Evolutionary conservation across 2,329 filamentous ascomycete species (phyloP).

Genomic region (Ophiostoma ulmi): DNA sequence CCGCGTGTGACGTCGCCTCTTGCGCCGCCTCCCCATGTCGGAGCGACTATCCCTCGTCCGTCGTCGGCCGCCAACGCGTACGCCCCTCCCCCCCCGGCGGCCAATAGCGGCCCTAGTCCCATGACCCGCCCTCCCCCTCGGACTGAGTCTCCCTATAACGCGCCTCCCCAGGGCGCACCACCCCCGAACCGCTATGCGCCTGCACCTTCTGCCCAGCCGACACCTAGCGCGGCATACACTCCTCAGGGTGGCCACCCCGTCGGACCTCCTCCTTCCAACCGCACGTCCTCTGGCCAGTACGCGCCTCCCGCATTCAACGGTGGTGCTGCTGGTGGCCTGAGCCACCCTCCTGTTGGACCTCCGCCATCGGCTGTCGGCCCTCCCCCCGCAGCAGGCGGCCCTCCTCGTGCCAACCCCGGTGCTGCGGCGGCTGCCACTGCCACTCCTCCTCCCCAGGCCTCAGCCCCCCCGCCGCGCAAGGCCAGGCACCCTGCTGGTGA

Average conservation of each 20-base stretch:
- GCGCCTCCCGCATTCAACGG: slow-evolving; percentile 52
- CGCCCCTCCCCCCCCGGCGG: slow-evolving; percentile 50
- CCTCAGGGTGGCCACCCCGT: background rate
- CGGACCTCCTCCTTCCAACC: slow-evolving; percentile 38
- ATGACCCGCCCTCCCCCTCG: slow-evolving; percentile 57
- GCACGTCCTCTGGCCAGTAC: slow-evolving; percentile 53
- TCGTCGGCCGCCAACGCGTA: slow-evolving; percentile 56
- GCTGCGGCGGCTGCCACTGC: slow-evolving; percentile 17
- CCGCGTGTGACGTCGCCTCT: slow-evolving; percentile 70
- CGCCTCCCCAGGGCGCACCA: slow-evolving; percentile 65
- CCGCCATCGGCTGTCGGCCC: slow-evolving; percentile 37
- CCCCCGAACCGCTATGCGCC: slow-evolving; percentile 72
- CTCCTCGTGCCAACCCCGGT: slow-evolving; percentile 34
- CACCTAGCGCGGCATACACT: background rate
- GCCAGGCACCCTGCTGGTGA: slow-evolving; percentile 76
- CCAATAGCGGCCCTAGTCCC: slow-evolving; percentile 32
- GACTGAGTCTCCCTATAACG: slow-evolving; percentile 80
- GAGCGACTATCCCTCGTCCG: slow-evolving; percentile 45
- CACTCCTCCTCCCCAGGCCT: slow-evolving; percentile 40
- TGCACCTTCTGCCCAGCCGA: slow-evolving; percentile 42
- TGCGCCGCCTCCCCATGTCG: slow-evolving; percentile 50
- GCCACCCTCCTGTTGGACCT: slow-evolving; percentile 33
- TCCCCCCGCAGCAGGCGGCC: slow-evolving; percentile 30
- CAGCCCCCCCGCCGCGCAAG: slow-evolving; percentile 50
- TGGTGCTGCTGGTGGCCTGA: slow-evolving; percentile 34